phyloP scores from a whole-genome alignment of 192 early-diverging fungal genomes.

The Geranomyces variabilis region DNA sequence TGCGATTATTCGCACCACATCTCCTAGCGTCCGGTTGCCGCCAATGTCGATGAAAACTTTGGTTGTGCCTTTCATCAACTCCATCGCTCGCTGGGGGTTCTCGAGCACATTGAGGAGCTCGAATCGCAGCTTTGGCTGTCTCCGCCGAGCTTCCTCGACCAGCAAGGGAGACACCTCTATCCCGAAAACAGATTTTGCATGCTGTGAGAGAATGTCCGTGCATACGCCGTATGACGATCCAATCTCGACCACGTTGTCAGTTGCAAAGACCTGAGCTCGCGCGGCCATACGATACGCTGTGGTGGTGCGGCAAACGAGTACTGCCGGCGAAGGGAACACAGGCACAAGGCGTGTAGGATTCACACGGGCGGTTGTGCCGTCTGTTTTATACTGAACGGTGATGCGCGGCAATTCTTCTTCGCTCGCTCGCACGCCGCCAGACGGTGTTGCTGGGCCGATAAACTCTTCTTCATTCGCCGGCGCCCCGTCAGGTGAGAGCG shows the following conservation, averaged over 20 bases:
- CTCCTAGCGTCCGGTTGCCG: slow-evolving; percentile 4
- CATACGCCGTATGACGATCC: slow-evolving; percentile 25
- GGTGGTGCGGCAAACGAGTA: slow-evolving; percentile 12
- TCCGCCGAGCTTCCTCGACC: slow-evolving; percentile 22
- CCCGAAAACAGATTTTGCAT: slow-evolving; percentile 17
- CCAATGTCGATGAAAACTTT: slow-evolving; percentile 25
- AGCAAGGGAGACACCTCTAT: slow-evolving; percentile 12
- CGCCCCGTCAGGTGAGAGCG: too few relatives aligned
- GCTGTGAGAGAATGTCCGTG: slow-evolving; percentile 26
- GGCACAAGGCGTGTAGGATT: background rate
- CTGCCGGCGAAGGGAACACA: background rate
- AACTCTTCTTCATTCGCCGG: too few relatives aligned
- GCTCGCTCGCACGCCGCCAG: too few relatives aligned
- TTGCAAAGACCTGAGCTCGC: slow-evolving; percentile 1
- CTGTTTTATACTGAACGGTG: background rate
- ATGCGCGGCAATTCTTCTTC: too few relatives aligned
- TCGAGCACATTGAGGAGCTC: slow-evolving; percentile 11
- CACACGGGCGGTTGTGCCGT: background rate
- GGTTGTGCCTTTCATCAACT: background rate
- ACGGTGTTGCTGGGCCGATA: too few relatives aligned
- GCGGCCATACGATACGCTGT: slow-evolving; percentile 17
- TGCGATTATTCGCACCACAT: background rate
- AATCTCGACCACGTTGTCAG: slow-evolving; percentile 17
- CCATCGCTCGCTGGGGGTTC: background rate
- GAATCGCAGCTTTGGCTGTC: slow-evolving; percentile 11